phyloP scores from a whole-genome alignment of 129 eudicot species.

The Deinandra increscens region DNA sequence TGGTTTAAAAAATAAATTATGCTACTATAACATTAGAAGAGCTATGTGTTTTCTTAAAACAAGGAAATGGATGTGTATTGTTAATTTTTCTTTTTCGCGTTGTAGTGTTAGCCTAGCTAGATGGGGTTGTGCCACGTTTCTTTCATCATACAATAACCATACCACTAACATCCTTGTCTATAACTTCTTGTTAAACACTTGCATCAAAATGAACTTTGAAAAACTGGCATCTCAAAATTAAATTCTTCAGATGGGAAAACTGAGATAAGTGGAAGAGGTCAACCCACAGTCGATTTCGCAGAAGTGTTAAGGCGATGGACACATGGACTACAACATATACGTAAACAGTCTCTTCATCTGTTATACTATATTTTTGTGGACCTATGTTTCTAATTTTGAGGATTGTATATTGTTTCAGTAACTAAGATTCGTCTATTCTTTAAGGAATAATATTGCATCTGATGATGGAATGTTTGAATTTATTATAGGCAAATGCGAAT shows the following conservation, averaged over 20 bases:
- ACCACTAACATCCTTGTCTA: no score
- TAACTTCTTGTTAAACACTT: no score
- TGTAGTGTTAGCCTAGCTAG: no score
- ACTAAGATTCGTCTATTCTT: not conserved
- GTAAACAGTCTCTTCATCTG: conserved; percentile 90
- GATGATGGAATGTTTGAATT: conserved; percentile 11
- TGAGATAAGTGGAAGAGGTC: conserved; percentile 80
- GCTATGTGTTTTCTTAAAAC: no score
- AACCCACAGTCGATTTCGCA: conserved; percentile 92
- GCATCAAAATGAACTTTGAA: no score
- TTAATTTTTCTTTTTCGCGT: no score
- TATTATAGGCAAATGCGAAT: conserved; percentile 82
- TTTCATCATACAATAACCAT: no score
- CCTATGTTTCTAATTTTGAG: not conserved
- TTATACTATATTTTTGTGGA: conserved; percentile 41
- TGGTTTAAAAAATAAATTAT: not conserved
- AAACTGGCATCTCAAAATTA: no score
- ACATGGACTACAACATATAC: conserved; percentile 96
- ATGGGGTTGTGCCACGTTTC: no score
- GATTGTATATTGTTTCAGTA: not conserved
- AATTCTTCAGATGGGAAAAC: conserved; percentile 59
- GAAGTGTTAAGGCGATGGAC: conserved; percentile 98
- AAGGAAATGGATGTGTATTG: no score
- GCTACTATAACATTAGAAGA: no score
- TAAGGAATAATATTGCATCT: not conserved